Evolutionary conservation across 305 asterid species (phyloP).

Genomic region (Plantago lanceolata): DNA sequence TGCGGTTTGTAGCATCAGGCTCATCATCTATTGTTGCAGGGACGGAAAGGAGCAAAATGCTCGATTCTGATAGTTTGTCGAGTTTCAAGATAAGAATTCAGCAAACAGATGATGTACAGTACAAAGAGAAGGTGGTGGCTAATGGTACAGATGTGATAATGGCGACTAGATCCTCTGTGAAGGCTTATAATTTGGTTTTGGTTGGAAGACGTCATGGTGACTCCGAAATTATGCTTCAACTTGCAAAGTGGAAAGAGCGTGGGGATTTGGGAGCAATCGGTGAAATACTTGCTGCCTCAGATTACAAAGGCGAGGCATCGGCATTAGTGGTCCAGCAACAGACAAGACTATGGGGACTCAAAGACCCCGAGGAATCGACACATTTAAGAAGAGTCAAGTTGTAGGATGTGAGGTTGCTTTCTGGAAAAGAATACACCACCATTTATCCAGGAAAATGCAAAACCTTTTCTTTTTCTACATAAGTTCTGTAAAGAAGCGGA

Average conservation of each 20-base stretch:
- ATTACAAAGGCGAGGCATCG: constrained; percentile 39
- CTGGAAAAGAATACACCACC: not conserved
- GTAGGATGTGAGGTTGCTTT: constrained; percentile 18
- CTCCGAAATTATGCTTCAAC: constrained; percentile 38
- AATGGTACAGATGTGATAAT: constrained; percentile 42
- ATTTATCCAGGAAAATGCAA: not conserved
- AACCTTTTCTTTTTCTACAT: not conserved
- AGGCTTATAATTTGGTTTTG: constrained; percentile 43
- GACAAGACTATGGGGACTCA: constrained; percentile 60
- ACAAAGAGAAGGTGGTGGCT: constrained; percentile 38
- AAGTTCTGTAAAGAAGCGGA: constrained; percentile 1
- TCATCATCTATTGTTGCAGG: constrained; percentile 40
- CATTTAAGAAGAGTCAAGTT: constrained; percentile 52
- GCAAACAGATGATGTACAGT: constrained; percentile 23
- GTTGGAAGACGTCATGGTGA: constrained; percentile 55
- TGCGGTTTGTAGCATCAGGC: constrained; percentile 28
- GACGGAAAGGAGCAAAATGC: constrained; percentile 49
- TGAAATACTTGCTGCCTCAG: constrained; percentile 45
- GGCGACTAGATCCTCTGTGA: constrained; percentile 35
- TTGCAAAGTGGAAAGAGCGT: constrained; percentile 37
- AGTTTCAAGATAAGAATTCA: constrained; percentile 33
- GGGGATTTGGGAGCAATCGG: constrained; percentile 56
- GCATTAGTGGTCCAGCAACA: constrained; percentile 65
- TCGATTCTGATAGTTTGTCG: constrained; percentile 43
- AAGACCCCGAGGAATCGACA: constrained; percentile 63